Base-by-base conservation (phyloP, 768 basidiomycete species). In the Tricholoma bakamatsutake region DNA sequence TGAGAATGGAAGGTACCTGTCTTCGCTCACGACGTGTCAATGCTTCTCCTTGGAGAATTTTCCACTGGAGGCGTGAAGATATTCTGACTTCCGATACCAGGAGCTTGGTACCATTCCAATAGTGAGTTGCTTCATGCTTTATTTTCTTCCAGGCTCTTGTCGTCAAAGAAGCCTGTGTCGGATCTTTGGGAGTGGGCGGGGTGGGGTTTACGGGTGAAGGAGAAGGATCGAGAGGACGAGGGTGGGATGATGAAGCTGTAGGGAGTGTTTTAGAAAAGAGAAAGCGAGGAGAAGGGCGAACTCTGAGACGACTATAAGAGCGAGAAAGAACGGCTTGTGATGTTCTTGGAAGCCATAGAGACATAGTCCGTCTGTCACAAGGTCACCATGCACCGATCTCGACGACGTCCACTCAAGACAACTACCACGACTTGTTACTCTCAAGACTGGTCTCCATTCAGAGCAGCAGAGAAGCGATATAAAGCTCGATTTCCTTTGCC, bases 81-180 rank as follows among this genome's bases (percentile, higher is more conserved):
- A 98, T 98, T 60, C 89, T 84, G 53, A 97, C 90, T 74, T 98
- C 97, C 24, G 93, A 90, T 13, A 91, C 93, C 48, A 99, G 79
- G 4, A 99, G 83, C 67, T 97, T 97, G 1, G 91, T 81, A 10
- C 97, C 96, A 59, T 94, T 87, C 95, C 95, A 98, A 69, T 98
- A 99, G 69, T 99, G 96, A 56, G 83, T 81, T 0, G 87, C 93
- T 71, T 98, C 97, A 64, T 98, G 91, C 75, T 98, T 99, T 58
- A 98, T 85, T 62, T 85, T 90, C 62, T 88, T 88, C 96, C 96
- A 98, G 6, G 81, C 81, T 37, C 94, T 78, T 9, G 81, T 76
- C 39, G 74, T 56, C 3, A 90, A 68, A 11, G 80, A 77, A 17
- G 62, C 66, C 40, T 75, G 68, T 3, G 76, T 57, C 7, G 64